Conservation (phyloP, 768 basidiomycete species). For the Lyophyllum decastes region DNA sequence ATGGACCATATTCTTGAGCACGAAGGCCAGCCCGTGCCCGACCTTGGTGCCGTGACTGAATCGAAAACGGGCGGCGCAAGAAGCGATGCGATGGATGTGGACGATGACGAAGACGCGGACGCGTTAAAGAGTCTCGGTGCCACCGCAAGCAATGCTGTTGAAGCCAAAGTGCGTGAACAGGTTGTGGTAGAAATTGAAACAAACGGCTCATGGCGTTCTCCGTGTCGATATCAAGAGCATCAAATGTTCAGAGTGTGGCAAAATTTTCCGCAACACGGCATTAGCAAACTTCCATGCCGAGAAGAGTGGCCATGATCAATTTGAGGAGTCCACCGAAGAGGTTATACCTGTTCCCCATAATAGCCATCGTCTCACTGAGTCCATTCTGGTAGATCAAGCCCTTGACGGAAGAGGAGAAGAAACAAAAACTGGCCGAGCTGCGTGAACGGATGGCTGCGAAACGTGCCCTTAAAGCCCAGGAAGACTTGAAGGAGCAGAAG, state of each 20-base stretch:
- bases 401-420: constrained; percentile 92
- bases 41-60: constrained; percentile 46
- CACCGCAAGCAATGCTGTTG: constrained; percentile 43
- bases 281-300: constrained; percentile 93
- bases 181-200: neutral
- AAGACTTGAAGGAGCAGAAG: constrained; percentile 72
- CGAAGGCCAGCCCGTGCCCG: constrained; percentile 74
- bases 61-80: constrained; percentile 26
- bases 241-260: constrained; percentile 82
- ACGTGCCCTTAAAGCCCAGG: constrained; percentile 66
- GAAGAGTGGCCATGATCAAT: constrained; percentile 93
- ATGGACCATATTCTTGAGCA: constrained; percentile 90
- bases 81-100: constrained; percentile 46
- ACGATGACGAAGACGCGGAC: constrained; percentile 75
- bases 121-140: constrained; percentile 54
- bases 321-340: constrained; percentile 95
- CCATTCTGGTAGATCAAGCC: constrained; percentile 74
- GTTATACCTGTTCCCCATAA: constrained; percentile 35
- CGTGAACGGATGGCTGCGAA: constrained; percentile 80
- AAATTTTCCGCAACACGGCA: constrained; percentile 83
- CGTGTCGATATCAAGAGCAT: constrained; percentile 59
- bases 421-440: constrained; percentile 77
- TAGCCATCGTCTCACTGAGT: neutral
- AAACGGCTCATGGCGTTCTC: neutral
- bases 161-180: constrained; percentile 60